These are phyloP conservation scores for Coemansia sp. DNA, from an alignment of 192 early-diverging fungal genomes.

Conservation along the genomic window DNA sequence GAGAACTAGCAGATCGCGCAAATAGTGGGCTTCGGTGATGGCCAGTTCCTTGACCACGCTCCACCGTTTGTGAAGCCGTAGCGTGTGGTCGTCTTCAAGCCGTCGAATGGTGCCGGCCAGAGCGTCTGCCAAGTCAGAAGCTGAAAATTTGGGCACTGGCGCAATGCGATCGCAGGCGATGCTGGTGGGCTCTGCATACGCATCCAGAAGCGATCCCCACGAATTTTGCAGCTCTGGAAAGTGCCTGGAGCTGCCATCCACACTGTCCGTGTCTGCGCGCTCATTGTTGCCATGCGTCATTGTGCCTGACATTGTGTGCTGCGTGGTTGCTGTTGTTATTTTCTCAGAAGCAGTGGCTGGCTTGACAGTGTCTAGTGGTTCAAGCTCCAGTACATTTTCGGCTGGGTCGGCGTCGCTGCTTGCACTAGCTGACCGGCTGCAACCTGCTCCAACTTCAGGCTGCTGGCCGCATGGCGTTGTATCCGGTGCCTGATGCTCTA, in stretches of 20 bases:
- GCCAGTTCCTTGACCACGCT: slow-evolving; percentile 74
- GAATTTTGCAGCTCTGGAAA: slow-evolving; percentile 17
- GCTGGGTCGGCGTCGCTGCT: background rate
- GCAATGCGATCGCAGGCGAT: slow-evolving; percentile 1
- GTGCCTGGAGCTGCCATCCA: background rate
- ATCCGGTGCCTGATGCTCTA: slow-evolving; percentile 18
- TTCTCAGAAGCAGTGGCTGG: background rate
- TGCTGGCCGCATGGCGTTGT: background rate
- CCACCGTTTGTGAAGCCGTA: slow-evolving; percentile 59
- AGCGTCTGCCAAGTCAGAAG: slow-evolving; percentile 42
- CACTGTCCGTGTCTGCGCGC: background rate
- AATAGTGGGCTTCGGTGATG: slow-evolving; percentile 70
- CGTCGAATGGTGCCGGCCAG: slow-evolving; percentile 43
- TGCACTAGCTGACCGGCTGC: background rate
- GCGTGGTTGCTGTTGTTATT: slow-evolving; percentile 3
- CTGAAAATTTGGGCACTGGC: slow-evolving; percentile 19
- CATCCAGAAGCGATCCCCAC: slow-evolving; percentile 15
- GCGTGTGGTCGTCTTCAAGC: slow-evolving; percentile 47
- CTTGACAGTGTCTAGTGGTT: background rate
- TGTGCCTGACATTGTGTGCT: slow-evolving; percentile 1
- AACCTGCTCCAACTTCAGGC: background rate
- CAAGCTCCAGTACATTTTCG: background rate
- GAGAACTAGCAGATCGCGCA: slow-evolving; percentile 73
- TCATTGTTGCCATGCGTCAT: slow-evolving; percentile 5
- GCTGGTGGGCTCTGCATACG: slow-evolving; percentile 6